Evolutionary conservation across 345 rosid species (phyloP).

Genomic region (Eucalyptus guilfoylei): DNA sequence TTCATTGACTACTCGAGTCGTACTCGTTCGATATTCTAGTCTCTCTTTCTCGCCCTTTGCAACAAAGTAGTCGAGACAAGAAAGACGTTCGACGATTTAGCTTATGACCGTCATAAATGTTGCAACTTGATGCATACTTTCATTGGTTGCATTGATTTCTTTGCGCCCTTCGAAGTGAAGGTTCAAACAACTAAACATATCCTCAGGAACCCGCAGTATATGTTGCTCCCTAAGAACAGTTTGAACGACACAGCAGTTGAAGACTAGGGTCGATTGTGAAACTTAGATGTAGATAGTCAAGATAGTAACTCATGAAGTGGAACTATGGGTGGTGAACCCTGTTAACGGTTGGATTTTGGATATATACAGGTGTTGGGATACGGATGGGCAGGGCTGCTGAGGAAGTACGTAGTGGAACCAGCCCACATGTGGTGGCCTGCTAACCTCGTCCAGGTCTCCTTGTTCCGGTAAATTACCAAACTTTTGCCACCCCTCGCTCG

Average conservation of each 20-base stretch:
- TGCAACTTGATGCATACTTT: neutral
- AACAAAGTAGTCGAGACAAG: neutral
- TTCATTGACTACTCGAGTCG: neutral
- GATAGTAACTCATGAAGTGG: neutral
- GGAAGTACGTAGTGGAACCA: conserved; percentile 90
- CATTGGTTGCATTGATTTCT: neutral
- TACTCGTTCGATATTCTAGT: neutral
- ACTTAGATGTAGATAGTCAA: neutral
- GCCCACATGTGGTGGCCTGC: conserved; percentile 98
- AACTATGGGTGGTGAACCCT: neutral
- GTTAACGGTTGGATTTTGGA: neutral
- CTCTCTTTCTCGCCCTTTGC: neutral
- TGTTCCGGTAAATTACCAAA: conserved; percentile 40
- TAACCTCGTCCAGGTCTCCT: conserved; percentile 80
- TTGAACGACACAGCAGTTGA: neutral
- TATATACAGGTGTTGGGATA: conserved; percentile 63
- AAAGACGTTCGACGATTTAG: neutral
- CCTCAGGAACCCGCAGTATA: neutral
- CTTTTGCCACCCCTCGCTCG: neutral
- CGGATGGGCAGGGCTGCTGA: conserved; percentile 89
- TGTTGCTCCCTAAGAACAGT: neutral
- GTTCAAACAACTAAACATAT: neutral
- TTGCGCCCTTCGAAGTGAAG: neutral
- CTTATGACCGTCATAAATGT: neutral
- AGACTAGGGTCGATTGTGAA: neutral